Percentiles rank a stretch among this genome's conserved stretches.
phyloP scores from a whole-genome alignment of 2,329 filamentous ascomycete genomes.

The Aspergillus flavus region DNA sequence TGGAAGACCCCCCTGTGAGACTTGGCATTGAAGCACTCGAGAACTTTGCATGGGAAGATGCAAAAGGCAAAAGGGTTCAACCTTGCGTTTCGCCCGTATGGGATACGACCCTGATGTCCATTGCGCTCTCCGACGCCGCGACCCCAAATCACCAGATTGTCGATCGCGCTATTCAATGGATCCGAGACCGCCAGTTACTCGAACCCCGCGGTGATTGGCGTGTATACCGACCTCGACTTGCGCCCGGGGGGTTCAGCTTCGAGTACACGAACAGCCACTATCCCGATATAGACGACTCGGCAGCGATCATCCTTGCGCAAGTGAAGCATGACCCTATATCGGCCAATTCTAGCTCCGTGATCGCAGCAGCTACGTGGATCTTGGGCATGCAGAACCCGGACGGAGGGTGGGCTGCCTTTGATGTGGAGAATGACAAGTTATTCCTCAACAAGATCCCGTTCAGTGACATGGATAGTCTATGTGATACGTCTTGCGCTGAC shows the following conservation, averaged over 20 bases:
- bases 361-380: conserved; percentile 29
- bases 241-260: conserved; percentile 34
- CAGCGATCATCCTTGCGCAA: conserved; percentile 31
- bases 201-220: conserved; percentile 32
- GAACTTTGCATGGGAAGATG: conserved; percentile 27
- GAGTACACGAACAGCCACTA: conserved; percentile 36
- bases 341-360: conserved; percentile 7
- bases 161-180: conserved; percentile 15
- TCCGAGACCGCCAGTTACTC: conserved; percentile 26
- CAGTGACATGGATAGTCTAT: conserved; percentile 39
- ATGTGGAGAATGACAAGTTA: conserved; percentile 34
- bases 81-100: conserved; percentile 34
- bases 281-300: conserved; percentile 39
- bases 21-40: conserved; percentile 32
- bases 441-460: conserved; percentile 42
- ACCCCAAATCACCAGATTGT: neutral
- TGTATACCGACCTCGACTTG: conserved; percentile 24
- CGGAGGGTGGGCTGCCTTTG: conserved; percentile 42
- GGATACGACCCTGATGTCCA: conserved; percentile 40
- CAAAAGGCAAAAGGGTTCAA: conserved; percentile 32
- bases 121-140: conserved; percentile 29
- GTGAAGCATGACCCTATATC: conserved; percentile 25
- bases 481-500: conserved; percentile 37
- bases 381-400: conserved; percentile 42
- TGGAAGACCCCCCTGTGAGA: conserved; percentile 23